Evolutionary conservation across 2,329 filamentous ascomycete species (phyloP), one percentile per base, ranked within the genome.

Genomic region (Balansia obtecta): DNA sequence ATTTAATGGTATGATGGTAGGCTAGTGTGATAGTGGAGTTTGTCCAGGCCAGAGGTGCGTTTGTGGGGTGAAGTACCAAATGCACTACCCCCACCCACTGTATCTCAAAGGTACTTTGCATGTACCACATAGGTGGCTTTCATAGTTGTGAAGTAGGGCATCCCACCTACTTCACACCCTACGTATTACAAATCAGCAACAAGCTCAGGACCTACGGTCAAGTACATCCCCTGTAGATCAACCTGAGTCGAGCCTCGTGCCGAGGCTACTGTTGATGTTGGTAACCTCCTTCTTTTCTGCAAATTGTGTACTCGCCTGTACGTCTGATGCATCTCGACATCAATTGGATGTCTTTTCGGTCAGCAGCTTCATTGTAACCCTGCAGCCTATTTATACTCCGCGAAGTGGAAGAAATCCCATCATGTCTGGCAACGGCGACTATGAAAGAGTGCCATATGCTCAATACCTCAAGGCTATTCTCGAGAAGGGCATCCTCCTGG

Each of bases 381-480:
- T 27, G 27, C 27, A 27, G 27, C 27, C 27, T 7, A 27, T 27
- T 27, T 27, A 4, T 27, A 27, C 27, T 27, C 27, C 8, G 4
- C 27, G 27, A 8, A 27, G 5, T 27, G 27, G 27, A 13, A 42
- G 1, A 40, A 40, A 30, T 48, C 7, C 7, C 49, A 60, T 57
- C 51, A 52, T 56, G 37, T 53, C 57, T 41, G 51, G 54, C 45
- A 49, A 50, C 32, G 50, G 54, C 34, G 54, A 51, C 37, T 53
- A 54, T 32, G 52, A 56, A n/a, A 45, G 18, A 15, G 38, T 50
- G 20, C 48, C 58, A 15, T 76, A 73, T 56, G 68, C 68, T 37
- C 62, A 63, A n/a, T 72, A 72, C 50, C 66, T 74, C 52, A 63
- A 58, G 22, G 65, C 72, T 38, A 70, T 82, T 50, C 79, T 81